These are phyloP conservation scores for Termitomyces sp. DNA, from an alignment of 768 basidiomycete genomes.

Conservation along the genomic window DNA sequence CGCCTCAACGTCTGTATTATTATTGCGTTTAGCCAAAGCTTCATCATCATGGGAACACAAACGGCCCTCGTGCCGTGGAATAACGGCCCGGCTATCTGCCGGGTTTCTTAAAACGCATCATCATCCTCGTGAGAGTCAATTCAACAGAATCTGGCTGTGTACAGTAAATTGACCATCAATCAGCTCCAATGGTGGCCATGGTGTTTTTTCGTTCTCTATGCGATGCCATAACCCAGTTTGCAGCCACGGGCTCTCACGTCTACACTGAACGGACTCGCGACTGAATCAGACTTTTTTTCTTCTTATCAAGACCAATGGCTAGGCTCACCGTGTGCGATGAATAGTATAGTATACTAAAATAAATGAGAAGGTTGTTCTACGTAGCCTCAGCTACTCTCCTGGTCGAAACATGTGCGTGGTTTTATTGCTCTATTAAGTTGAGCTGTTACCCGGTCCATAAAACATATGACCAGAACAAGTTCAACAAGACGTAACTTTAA, in stretches of 20 bases:
- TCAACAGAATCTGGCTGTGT: background rate
- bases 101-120: background rate
- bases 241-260: background rate
- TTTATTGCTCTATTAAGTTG: background rate
- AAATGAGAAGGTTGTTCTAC: background rate
- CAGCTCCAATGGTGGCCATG: conserved; percentile 31
- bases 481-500: background rate
- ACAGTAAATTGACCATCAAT: background rate
- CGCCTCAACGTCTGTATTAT: background rate
- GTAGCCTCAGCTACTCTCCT: background rate
- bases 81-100: background rate
- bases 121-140: background rate
- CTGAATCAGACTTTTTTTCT: background rate
- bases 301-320: background rate
- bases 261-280: background rate
- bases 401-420: background rate
- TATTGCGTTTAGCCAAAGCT: too few relatives aligned
- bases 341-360: background rate
- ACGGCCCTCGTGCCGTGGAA: background rate
- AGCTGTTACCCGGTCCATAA: too few relatives aligned
- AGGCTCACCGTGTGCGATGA: background rate
- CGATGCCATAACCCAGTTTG: background rate
- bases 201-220: background rate
- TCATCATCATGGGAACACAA: conserved; percentile 21
- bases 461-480: too few relatives aligned